Evolutionary conservation across 495 filamentous ascomycete genomes (phyloP), one percentile per base, ranked within the genome.

Genomic region (Talaromyces proteolyticus): DNA sequence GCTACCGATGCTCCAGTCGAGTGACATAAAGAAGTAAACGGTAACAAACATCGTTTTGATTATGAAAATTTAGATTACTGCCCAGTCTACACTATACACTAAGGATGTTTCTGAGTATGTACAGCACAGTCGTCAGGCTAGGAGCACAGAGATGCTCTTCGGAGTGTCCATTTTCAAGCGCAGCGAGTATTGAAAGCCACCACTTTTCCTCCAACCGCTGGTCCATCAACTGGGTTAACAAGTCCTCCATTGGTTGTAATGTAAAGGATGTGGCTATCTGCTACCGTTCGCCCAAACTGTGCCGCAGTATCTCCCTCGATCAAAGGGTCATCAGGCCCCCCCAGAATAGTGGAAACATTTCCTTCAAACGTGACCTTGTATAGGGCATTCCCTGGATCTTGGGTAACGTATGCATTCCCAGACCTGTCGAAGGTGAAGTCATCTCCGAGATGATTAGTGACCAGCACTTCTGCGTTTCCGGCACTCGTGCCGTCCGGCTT

Each of bases 351-450:
- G 29, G 37, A 47, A 18, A 53, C 50, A 2, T 23, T 21, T 2
- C 67, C 68, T 51, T 57, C 50, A 0, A 45, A 24, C 3, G 16
- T 26, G 17, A 72, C 54, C 14, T 58, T 51, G n/a, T 56, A 55
- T 14, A 70, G 44, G 18, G 60, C 49, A 49, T 62, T 51, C 4
- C 37, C 42, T 36, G 51, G 44, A n/a, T n/a, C n/a, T 42, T 58
- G 54, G 14, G 63, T 62, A 43, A 60, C 53, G 52, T 65, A 73
- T 29, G 60, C 52, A 26, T 44, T 43, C 0, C 60, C 68, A 11
- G 24, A 37, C 3, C 17, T 21, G 49, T 64, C 66, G 20, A 67
- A 40, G 14, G 52, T 56, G 42, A 73, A 70, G 49, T 73, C 70
- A 56, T 73, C 70, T n/a, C 55, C 54, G 3, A 12, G 12, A 23